Conservation (phyloP, 371 early-diverging fungal genomes). For the Circinella minor region DNA sequence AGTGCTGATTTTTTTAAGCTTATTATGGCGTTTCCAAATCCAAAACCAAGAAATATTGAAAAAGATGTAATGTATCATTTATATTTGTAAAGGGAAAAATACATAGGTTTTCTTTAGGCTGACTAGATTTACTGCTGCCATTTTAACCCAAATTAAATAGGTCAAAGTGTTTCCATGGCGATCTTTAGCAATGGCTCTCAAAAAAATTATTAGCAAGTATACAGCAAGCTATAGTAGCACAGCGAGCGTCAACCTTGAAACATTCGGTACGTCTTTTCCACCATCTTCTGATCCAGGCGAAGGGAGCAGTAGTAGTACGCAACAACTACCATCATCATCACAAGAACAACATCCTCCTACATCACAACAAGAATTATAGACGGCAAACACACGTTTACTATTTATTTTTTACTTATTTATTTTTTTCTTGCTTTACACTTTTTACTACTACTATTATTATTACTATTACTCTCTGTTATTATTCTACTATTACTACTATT, state of each 20-base stretch:
- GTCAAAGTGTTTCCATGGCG: conserved; percentile 83
- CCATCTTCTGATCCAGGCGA: conserved; percentile 7
- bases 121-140: no score
- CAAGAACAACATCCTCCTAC: neutral
- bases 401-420: no score
- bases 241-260: conserved; percentile 55
- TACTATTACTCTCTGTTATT: neutral
- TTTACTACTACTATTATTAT: neutral
- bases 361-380: neutral
- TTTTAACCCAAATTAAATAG: neutral
- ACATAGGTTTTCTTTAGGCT: no score
- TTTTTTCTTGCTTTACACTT: neutral
- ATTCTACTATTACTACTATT: neutral
- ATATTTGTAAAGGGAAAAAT: no score
- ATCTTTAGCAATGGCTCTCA: conserved; percentile 63
- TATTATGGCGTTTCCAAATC: conserved; percentile 80
- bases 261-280: conserved; percentile 19
- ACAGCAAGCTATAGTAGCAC: conserved; percentile 57
- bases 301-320: conserved; percentile 3
- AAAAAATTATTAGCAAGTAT: conserved; percentile 76
- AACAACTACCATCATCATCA: neutral
- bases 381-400: no score
- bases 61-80: conserved; percentile 59
- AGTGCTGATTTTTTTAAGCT: conserved; percentile 75
- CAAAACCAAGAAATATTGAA: conserved; percentile 82